Evolutionary conservation across 768 basidiomycete species (phyloP).

Genomic region (Serendipita sp.): DNA sequence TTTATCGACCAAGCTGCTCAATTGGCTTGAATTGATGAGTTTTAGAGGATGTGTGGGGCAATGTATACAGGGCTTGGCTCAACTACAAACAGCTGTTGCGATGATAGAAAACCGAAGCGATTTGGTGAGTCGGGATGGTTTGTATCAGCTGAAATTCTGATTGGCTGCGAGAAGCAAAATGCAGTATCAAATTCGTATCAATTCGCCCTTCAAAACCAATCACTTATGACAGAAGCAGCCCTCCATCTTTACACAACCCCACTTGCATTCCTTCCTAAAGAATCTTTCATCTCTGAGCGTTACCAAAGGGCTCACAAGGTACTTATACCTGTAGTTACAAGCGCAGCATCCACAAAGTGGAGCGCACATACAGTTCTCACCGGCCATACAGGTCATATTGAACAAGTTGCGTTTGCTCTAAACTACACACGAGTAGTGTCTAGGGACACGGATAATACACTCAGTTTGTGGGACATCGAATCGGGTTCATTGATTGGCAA

Average conservation of each 20-base stretch:
- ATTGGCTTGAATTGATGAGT: slow-evolving; percentile 1
- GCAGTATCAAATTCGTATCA: background rate
- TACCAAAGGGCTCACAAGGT: background rate
- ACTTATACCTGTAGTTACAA: background rate
- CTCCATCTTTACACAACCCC: background rate
- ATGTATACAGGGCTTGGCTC: background rate
- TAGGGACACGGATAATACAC: background rate
- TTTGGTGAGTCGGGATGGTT: background rate
- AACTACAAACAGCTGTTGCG: background rate
- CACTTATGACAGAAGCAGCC: background rate
- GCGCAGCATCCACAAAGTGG: background rate
- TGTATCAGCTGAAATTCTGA: background rate
- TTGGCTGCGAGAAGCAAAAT: background rate
- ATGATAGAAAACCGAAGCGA: background rate
- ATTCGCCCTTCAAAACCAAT: background rate
- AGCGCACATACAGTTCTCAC: background rate
- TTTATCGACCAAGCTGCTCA: background rate
- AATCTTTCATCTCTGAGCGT: background rate
- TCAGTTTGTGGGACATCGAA: background rate
- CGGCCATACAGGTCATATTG: background rate
- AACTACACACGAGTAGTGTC: background rate
- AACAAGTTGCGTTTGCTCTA: background rate
- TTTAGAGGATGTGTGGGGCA: background rate
- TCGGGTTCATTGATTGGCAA: background rate
- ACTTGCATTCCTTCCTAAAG: background rate